Conservation (phyloP, 805 yeast species). For the Pichia cabralensis region DNA sequence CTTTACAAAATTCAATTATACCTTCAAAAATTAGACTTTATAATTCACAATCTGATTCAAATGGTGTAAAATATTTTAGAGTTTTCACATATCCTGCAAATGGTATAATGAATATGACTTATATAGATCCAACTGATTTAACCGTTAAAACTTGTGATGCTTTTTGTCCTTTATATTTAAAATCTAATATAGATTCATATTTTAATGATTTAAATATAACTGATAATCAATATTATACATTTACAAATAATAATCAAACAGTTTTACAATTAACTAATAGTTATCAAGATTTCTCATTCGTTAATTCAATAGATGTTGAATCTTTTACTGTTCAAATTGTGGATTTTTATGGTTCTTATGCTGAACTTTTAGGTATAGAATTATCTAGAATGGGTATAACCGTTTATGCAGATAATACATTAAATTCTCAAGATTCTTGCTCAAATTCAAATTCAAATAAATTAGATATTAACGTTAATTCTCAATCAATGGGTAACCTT, state of each 20-base stretch:
- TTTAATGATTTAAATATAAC: conserved; percentile 2
- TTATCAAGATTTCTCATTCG: conserved; percentile 80
- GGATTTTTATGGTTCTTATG: conserved; percentile 59
- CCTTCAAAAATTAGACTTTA: conserved; percentile 71
- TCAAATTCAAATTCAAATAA: conserved; percentile 2
- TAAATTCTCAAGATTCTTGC: conserved; percentile 31
- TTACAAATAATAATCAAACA: conserved; percentile 13
- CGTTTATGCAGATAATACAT: conserved; percentile 64
- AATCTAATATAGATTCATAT: conserved; percentile 25
- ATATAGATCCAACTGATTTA: conserved; percentile 64
- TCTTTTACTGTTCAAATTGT: conserved; percentile 54
- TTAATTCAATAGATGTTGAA: conserved; percentile 51
- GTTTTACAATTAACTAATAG: conserved; percentile 16
- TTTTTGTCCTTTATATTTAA: conserved; percentile 62
- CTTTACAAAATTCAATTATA: conserved; percentile 41
- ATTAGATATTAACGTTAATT: conserved; percentile 5
- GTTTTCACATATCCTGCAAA: conserved; percentile 67
- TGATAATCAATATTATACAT: conserved; percentile 7
- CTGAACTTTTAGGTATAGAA: conserved; percentile 65
- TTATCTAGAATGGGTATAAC: conserved; percentile 50
- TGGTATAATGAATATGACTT: conserved; percentile 88
- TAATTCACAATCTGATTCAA: conserved; percentile 37
- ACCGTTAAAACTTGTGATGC: conserved; percentile 67
- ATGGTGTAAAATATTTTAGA: conserved; percentile 55
- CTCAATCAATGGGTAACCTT: conserved; percentile 12